Evolutionary conservation across 345 rosid species (phyloP), one percentile per base, ranked within the genome.

Genomic region (Brassica carinata): DNA sequence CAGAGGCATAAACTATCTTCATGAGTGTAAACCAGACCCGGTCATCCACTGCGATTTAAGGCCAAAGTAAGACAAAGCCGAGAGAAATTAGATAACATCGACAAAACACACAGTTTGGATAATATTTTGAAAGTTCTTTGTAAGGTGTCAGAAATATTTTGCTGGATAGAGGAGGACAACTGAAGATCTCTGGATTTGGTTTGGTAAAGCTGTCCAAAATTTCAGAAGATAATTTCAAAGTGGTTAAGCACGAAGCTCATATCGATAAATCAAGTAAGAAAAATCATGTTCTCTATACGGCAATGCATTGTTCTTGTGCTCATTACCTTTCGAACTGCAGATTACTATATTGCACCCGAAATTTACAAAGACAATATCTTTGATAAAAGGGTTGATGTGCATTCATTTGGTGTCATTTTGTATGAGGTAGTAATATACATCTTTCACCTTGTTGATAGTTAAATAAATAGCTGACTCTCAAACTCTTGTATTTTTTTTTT

Each of bases 101-200:
- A 61, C 65, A 13, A 65, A 5, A 57, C 55, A 59, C 76, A 70
- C 80, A 38, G 83, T 80, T 75, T 70, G 67, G 76, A 75, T 81
- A 76, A 81, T 81, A 74, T 81, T 81, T 81, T 86, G 87, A 86
- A 90, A 85, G 86, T 89, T 82, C 87, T 90, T 87, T 83, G 89
- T 90, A 96, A 96, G 99, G 98, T 96, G 95, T 89, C 99, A 96
- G 99, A 92, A 93, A 96, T 89, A 87, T 96, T 90, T 92, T 93
- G 94, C 92, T 92, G 88, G 99, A 93, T 90, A 86, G 79, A 78
- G 92, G 98, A 73, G 97, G 97, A 43, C 92, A 84, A 1, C 67
- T 90, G 87, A 96, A 96, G 91, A 84, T 96, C 63, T 74, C 94
- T 86, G 99, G 98, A 77, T 96, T 93, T 82, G 98, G 98, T 75